Conservation (phyloP, 2,329 filamentous ascomycete species). For the Aspergillus alliaceus region DNA sequence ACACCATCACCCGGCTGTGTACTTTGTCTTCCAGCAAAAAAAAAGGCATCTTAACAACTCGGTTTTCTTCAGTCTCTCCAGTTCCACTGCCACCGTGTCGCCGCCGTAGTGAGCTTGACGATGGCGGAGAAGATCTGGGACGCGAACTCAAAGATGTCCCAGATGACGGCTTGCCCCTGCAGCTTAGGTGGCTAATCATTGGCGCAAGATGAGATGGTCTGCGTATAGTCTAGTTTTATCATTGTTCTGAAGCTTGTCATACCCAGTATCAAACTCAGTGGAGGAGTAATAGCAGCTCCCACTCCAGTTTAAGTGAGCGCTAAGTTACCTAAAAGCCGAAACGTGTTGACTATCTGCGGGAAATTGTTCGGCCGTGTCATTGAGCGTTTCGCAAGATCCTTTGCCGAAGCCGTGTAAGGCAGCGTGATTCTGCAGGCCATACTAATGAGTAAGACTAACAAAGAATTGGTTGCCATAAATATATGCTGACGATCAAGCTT, state of each 20-base stretch:
- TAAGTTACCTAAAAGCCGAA: too few species aligned
- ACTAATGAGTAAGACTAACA: slow-evolving; percentile 3
- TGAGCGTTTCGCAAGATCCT: too few species aligned
- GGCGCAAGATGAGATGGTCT: too few species aligned
- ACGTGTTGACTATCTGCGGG: too few species aligned
- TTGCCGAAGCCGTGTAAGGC: too few species aligned
- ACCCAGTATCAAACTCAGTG: too few species aligned
- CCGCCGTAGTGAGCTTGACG: neutral
- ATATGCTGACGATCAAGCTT: slow-evolving; percentile 5
- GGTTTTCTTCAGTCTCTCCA: neutral
- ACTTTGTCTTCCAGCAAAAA: neutral
- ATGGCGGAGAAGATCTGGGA: neutral
- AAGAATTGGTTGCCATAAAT: neutral
- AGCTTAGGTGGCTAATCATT: too few species aligned
- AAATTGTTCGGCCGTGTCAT: too few species aligned
- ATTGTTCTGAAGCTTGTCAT: too few species aligned
- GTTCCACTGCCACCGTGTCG: neutral
- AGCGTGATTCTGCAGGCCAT: neutral
- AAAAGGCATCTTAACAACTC: neutral
- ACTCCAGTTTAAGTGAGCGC: too few species aligned
- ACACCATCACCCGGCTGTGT: neutral
- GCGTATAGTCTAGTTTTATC: too few species aligned
- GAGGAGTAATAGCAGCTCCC: too few species aligned
- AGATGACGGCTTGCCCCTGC: neutral
- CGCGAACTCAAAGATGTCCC: neutral